These are phyloP conservation scores for Agaricus subrufescens DNA, from an alignment of 768 basidiomycete genomes.

Conservation along the genomic window DNA sequence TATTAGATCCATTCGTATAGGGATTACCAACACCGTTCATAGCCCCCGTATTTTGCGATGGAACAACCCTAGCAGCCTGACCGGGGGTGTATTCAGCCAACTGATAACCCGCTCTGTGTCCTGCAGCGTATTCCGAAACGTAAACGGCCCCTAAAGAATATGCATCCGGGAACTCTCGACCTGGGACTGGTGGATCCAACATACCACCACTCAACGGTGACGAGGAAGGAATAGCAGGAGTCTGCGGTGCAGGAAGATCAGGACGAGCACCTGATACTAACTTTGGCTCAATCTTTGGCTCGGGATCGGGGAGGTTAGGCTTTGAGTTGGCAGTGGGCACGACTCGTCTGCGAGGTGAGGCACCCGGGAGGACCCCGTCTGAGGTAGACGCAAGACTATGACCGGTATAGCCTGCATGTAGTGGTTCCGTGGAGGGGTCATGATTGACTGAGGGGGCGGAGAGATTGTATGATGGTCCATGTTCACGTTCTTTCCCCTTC, in stretches of 20 bases:
- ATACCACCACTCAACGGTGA: not conserved
- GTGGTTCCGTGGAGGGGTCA: not conserved
- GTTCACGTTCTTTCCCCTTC: slow-evolving; percentile 13
- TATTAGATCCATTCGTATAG: not conserved
- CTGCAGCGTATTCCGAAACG: slow-evolving; percentile 20
- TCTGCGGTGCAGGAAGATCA: slow-evolving; percentile 13
- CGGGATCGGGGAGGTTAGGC: not conserved
- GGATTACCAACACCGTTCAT: not conserved
- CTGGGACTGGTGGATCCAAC: not conserved
- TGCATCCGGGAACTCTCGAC: slow-evolving; percentile 17
- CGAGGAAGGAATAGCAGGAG: slow-evolving; percentile 11
- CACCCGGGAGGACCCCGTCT: slow-evolving; percentile 3
- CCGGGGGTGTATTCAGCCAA: slow-evolving; percentile 8
- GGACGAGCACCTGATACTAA: slow-evolving; percentile 1
- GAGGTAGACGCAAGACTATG: not conserved
- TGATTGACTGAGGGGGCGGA: not conserved
- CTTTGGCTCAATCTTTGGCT: not conserved
- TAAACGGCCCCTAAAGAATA: slow-evolving; percentile 19
- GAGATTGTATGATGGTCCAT: slow-evolving; percentile 8
- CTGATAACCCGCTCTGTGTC: slow-evolving; percentile 21
- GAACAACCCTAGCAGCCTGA: not conserved
- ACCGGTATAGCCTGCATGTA: not conserved
- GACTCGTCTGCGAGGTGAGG: slow-evolving; percentile 3
- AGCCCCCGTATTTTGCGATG: not conserved
- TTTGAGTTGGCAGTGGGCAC: slow-evolving; percentile 4